phyloP scores from a whole-genome alignment of 352 stramenopile species.

The Discostella stelligera region DNA sequence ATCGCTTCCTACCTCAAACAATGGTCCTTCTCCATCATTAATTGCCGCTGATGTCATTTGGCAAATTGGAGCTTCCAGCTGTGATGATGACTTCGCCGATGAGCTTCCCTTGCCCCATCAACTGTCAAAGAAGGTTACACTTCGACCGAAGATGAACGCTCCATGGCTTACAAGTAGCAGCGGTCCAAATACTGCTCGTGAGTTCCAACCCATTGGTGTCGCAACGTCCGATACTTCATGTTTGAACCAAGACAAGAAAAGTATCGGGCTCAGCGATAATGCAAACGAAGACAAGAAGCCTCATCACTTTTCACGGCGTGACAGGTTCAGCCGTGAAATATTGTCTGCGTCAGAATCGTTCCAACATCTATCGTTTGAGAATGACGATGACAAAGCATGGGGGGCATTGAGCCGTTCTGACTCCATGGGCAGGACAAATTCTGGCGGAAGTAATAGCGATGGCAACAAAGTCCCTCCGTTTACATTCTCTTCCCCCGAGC shows the following conservation, averaged over 20 bases:
- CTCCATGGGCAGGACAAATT: conserved; percentile 1
- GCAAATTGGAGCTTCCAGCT: conserved; percentile 5
- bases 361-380: conserved; percentile 22
- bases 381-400: neutral
- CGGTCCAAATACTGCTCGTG: neutral
- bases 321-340: neutral
- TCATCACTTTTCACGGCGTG: neutral
- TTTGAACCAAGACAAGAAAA: neutral
- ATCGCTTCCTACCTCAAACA: neutral
- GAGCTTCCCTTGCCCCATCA: conserved; percentile 6
- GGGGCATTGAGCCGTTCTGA: neutral
- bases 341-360: conserved; percentile 27
- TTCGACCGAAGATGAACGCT: conserved; percentile 44
- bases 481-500: conserved; percentile 21
- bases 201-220: neutral
- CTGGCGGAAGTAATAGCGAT: neutral
- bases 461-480: conserved; percentile 5
- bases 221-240: neutral
- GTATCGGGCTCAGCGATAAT: neutral
- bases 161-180: conserved; percentile 3
- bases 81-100: neutral
- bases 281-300: neutral
- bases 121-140: conserved; percentile 38
- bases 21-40: neutral
- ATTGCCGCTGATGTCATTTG: conserved; percentile 8